Evolutionary conservation across 345 rosid species (phyloP), one percentile per base, ranked within the genome.

Genomic region (Durio zibethinus): DNA sequence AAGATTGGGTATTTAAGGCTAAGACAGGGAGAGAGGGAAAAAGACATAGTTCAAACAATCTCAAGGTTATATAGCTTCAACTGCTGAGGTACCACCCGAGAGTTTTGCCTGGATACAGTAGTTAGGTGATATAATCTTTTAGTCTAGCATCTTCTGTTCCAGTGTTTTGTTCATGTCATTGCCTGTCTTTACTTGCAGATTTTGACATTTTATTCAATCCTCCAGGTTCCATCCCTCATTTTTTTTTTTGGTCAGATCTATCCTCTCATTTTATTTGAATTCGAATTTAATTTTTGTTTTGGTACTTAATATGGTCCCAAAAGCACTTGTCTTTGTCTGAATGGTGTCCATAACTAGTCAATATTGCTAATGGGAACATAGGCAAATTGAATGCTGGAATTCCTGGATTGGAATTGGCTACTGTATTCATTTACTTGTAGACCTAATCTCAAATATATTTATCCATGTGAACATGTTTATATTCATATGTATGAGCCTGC

Each of bases 1-100:
- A 72, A 54, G 80, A 77, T 21, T 38, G 53, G 78, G 74, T 23
- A 77, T 53, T 73, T 72, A 75, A 63, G 84, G 77, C 75, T 68
- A 69, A 33, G 68, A 65, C 70, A 67, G 80, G 25, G 61, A 54
- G 60, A 50, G 38, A 27, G 20, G 50, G 42, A 33, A 21, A 10
- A 4, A n/a, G 25, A 18, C 36, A 33, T 7, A 18, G 35, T 68
- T 64, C 10, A 35, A 40, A 45, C 52, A n/a, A 11, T 57, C 68
- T 36, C 48, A 47, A 57, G 60, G 72, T 76, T 35, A 31, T 80
- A 45, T 61, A 56, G 63, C 60, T 31, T 64, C 40, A 68, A 54
- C 38, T 60, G 6, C 15, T 50, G 23, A 16, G 67, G 14, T 50
- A 62, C 48, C 72, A 16, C 9, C 20, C 47, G n/a, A 12, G 14